Base-by-base conservation (phyloP, 2,329 filamentous ascomycete genomes). In the Chaetomium strumarium region DNA sequence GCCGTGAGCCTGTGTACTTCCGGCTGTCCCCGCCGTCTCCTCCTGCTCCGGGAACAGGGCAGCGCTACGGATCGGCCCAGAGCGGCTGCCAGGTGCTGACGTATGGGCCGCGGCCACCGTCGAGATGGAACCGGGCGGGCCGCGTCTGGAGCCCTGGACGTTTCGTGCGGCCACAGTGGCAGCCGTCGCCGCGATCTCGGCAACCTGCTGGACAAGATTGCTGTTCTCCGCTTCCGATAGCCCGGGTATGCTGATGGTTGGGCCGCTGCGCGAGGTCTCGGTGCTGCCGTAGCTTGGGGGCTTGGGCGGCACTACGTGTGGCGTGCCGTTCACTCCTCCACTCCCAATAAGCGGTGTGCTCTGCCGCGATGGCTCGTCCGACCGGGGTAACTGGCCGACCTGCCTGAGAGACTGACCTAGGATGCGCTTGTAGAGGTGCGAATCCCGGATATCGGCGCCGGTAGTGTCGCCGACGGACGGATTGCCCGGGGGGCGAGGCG, bases 111-210 rank as follows among this genome's bases (percentile, higher is more conserved):
- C 13, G 17, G 43, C 62, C 24, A 60, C 13, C 20, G 43, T 63
- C 24, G 60, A 46, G 12, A 59, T 47, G n/a, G 48, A 44, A 11
- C 46, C n/a, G 38, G 36, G 36, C 52, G 59, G 36, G 43, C 31
- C 20, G 52, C 51, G 48, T 58, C 48, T 41, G 39, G 49, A 16
- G 11, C 51, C 40, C 37, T 60, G 46, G 4, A 82, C 84, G 70
- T 96, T 90, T 55, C 88, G 81, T 40, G 91, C 88, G 43, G 91
- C 92, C 58, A 95, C 82, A 2, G 90, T 85, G 1, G 90, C 91
- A 16, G 91, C 91, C 0, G 91, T 93, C 7, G 93, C 92, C 8
- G 92, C 92, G 67, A 97, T 88, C 70, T 97, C 93, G 4, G 90
- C 89, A 14, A 97, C 89, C 63, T 95, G 89, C 43, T 89, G 88